Percentiles rank a stretch among this genome's conserved stretches.
These are phyloP conservation scores for Acanthamoeba castellanii DNA, from an alignment of 208 protist species.

Conservation along the genomic window DNA sequence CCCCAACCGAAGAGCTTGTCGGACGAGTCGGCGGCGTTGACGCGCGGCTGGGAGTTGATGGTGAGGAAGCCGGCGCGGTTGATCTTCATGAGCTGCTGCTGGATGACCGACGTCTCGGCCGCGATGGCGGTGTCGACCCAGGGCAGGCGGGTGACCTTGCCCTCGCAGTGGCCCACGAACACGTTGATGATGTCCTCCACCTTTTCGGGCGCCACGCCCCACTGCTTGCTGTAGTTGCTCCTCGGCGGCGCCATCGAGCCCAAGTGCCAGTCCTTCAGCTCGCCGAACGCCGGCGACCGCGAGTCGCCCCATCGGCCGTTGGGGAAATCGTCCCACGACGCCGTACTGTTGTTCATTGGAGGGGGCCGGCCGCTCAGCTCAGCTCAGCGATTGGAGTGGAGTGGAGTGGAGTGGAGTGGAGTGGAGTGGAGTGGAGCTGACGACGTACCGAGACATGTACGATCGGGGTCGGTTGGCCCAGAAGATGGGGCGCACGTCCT, in stretches of 20 bases:
- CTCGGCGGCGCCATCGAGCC: not conserved
- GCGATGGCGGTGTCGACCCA: conserved; percentile 90
- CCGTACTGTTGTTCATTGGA: conserved; percentile 82
- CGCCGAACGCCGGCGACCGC: conserved; percentile 89
- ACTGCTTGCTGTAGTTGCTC: conserved; percentile 51
- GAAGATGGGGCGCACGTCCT: conserved; percentile 90
- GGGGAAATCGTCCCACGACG: conserved; percentile 93
- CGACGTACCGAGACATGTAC: conserved; percentile 89
- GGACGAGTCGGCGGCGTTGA: conserved; percentile 92
- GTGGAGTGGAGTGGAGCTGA: too few species aligned
- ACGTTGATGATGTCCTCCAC: conserved; percentile 80
- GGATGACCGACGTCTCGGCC: conserved; percentile 88
- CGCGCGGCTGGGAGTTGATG: conserved; percentile 94
- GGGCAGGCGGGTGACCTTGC: conserved; percentile 86
- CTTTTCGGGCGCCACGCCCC: conserved; percentile 58
- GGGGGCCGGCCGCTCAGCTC: too few species aligned
- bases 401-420: too few species aligned
- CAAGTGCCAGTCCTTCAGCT: conserved; percentile 91
- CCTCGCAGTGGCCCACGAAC: conserved; percentile 89
- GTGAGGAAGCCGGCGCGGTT: conserved; percentile 94
- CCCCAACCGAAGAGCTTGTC: conserved; percentile 91
- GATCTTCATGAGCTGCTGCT: conserved; percentile 89
- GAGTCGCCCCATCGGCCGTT: conserved; percentile 93
- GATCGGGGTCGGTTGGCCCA: conserved; percentile 93
- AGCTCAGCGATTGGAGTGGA: not conserved